Percentiles rank a stretch among this genome's conserved stretches.
These are phyloP conservation scores for Phoma herbarum DNA, from an alignment of 2,329 filamentous ascomycete genomes.

Conservation along the genomic window DNA sequence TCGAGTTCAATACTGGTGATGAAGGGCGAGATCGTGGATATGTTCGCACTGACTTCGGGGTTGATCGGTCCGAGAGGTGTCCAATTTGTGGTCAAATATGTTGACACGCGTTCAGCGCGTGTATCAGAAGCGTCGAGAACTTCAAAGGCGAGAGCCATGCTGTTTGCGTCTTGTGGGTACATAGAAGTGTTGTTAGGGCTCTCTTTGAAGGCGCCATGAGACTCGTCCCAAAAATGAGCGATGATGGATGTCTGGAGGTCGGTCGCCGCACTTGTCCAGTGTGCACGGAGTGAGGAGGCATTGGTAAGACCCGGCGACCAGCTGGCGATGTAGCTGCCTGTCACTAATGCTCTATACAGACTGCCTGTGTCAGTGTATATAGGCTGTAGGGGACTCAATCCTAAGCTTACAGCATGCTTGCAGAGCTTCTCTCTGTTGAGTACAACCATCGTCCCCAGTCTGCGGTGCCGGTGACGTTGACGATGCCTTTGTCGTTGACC, in stretches of 20 bases:
- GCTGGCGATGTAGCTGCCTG: not conserved
- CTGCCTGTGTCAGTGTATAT: not conserved
- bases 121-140: slow-evolving; percentile 49
- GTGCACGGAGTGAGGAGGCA: not conserved
- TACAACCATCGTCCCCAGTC: slow-evolving; percentile 60
- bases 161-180: slow-evolving; percentile 64
- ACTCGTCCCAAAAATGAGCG: slow-evolving; percentile 35
- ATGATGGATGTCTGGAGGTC: slow-evolving; percentile 34
- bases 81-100: slow-evolving; percentile 62
- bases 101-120: slow-evolving; percentile 54
- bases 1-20: slow-evolving; percentile 68
- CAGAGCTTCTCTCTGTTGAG: slow-evolving; percentile 23
- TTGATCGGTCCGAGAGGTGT: slow-evolving; percentile 63
- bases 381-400: slow-evolving; percentile 15
- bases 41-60: slow-evolving; percentile 65
- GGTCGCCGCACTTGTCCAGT: not conserved
- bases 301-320: slow-evolving; percentile 5
- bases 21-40: slow-evolving; percentile 61
- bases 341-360: slow-evolving; percentile 7
- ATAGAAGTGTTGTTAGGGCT: slow-evolving; percentile 50
- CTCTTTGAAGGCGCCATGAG: slow-evolving; percentile 49
- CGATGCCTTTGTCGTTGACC: slow-evolving; percentile 50
- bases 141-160: slow-evolving; percentile 62
- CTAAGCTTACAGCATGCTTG: slow-evolving; percentile 13
- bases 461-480: slow-evolving; percentile 59